These are phyloP conservation scores for Phialemoniopsis sp. DNA, from an alignment of 2,329 filamentous ascomycete genomes.

Conservation along the genomic window DNA sequence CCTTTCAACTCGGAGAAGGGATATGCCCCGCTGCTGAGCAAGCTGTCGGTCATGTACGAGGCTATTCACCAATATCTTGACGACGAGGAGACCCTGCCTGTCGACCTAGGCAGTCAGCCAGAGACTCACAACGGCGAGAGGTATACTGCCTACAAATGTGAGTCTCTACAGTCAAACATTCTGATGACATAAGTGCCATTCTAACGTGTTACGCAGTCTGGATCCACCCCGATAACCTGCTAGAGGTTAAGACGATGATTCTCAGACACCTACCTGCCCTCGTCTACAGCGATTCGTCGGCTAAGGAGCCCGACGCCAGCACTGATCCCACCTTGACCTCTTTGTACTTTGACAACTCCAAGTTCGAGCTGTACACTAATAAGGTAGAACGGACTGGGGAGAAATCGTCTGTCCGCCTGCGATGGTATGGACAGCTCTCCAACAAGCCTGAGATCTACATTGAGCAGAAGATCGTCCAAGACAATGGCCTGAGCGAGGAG, in stretches of 20 bases:
- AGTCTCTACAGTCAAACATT: no score
- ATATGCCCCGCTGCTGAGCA: constrained; percentile 85
- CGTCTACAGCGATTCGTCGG: constrained; percentile 84
- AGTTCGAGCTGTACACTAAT: constrained; percentile 80
- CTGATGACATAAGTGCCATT: constrained; percentile 30
- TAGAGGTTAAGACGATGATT: constrained; percentile 96
- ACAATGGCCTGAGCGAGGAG: constrained; percentile 74
- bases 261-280: constrained; percentile 85
- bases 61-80: constrained; percentile 84
- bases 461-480: constrained; percentile 83
- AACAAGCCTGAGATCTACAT: constrained; percentile 76
- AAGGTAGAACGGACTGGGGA: constrained; percentile 76
- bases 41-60: constrained; percentile 92
- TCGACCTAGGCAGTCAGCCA: constrained; percentile 46
- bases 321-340: constrained; percentile 91
- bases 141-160: constrained; percentile 86
- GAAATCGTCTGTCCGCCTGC: constrained; percentile 76
- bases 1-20: constrained; percentile 91
- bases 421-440: constrained; percentile 86
- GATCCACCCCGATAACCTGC: constrained; percentile 91
- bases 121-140: constrained; percentile 62
- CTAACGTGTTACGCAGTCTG: constrained; percentile 51
- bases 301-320: constrained; percentile 75
- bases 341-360: constrained; percentile 88
- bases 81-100: constrained; percentile 29